Evolutionary conservation across 2,329 filamentous ascomycete genomes (phyloP), one percentile per base, ranked within the genome.

Genomic region (Phaeosphaeria sp.): DNA sequence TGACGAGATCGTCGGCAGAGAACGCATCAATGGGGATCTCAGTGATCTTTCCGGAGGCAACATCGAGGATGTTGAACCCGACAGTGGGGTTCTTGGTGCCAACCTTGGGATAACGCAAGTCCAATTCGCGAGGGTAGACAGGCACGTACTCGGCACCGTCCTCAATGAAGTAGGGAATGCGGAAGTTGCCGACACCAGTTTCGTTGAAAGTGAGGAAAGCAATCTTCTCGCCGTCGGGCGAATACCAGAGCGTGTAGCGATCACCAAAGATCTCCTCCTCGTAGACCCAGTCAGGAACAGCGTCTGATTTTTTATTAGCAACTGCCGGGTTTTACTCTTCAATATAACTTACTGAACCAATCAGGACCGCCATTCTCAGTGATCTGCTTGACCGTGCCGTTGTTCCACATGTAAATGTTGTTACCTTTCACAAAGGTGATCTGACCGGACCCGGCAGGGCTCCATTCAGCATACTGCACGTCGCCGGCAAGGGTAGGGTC

Each of bases 391-490:
- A 86, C 77, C 2, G 81, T 78, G 25, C 85, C 85, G 50, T 84
- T 80, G 58, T 78, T 79, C 79, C 82, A 85, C 52, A 90, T 72
- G 73, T 83, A 90, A 0, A 91, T 74, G 67, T 91, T 83, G 72
- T 90, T 90, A 43, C 79, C 86, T 44, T 87, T 85, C 17, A 90
- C 88, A 68, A 90, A 90, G 1, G 86, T 88, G 61, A 90, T 83
- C n/a, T 82, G 76, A 43, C 86, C 81, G 20, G 85, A 84, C 2
- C 72, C 72, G 0, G 71, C 71, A 2, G 87, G 86, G 33, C 85
- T 85, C 75, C 89, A 85, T 55, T 82, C 80, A 2, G 89, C 89
- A 63, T 89, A 90, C 68, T 90, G 88, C 48, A 91, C 87, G 65
- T 90, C 87, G 13, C 86, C 87, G 1, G 73, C 79, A 60, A 89